phyloP scores from a whole-genome alignment of 805 yeast genomes.

The Sugiyamaella americana region DNA sequence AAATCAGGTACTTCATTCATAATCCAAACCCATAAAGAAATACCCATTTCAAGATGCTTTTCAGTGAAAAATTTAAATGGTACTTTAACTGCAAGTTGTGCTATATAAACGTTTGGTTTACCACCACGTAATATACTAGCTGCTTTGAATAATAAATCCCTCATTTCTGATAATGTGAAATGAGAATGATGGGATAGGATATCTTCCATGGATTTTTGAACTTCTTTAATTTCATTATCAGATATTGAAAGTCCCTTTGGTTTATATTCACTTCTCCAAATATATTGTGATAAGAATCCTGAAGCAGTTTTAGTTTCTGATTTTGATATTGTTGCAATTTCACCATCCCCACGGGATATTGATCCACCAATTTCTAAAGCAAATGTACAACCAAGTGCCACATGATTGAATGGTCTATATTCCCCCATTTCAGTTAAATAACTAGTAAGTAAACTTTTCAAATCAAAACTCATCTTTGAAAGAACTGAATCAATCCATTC shows the following conservation, averaged over 20 bases:
- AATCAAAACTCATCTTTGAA: slow-evolving; percentile 58
- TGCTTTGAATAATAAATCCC: slow-evolving; percentile 32
- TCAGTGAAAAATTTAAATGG: slow-evolving; percentile 68
- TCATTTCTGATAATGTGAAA: slow-evolving; percentile 23
- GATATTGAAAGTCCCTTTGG: slow-evolving; percentile 18
- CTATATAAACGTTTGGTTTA: slow-evolving; percentile 13
- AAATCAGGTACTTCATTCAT: slow-evolving; percentile 59
- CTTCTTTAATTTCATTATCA: slow-evolving; percentile 2
- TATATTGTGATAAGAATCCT: slow-evolving; percentile 67
- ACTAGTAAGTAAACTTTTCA: slow-evolving; percentile 70
- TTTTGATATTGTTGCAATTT: slow-evolving; percentile 43
- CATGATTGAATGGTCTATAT: slow-evolving; percentile 35
- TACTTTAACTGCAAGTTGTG: slow-evolving; percentile 33
- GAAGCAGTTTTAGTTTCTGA: slow-evolving; percentile 51
- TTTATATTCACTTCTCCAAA: slow-evolving; percentile 52
- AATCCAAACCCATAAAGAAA: slow-evolving; percentile 74
- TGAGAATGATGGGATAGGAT: slow-evolving; percentile 4
- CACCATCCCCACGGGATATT: slow-evolving; percentile 61
- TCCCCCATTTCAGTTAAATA: slow-evolving; percentile 53
- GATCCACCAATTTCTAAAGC: slow-evolving; percentile 85
- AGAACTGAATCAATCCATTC: slow-evolving; percentile 62
- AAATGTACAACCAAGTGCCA: slow-evolving; percentile 80
- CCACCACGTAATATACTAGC: slow-evolving; percentile 35
- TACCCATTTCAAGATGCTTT: slow-evolving; percentile 54
- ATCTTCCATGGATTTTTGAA: slow-evolving; percentile 3